Evolutionary conservation across 768 basidiomycete genomes (phyloP).

Genomic region (Chalciporus piperatus): DNA sequence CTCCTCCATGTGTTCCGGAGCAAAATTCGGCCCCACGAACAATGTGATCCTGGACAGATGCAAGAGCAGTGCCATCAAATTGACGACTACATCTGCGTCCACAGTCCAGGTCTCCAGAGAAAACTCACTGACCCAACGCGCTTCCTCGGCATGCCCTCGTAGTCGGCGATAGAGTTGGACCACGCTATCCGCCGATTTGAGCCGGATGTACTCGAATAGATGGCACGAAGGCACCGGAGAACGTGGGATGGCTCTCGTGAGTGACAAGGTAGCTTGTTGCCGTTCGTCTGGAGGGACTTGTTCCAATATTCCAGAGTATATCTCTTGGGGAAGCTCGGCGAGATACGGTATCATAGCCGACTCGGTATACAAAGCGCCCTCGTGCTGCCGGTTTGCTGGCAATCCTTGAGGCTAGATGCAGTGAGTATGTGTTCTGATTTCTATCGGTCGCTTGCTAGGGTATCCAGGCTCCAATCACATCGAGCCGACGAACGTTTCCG

Average conservation of each 20-base stretch:
- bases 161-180: slow-evolving; percentile 56
- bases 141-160: slow-evolving; percentile 32
- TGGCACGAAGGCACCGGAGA: slow-evolving; percentile 53
- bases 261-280: slow-evolving; percentile 53
- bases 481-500: background rate
- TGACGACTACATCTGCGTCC: slow-evolving; percentile 73
- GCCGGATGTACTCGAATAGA: slow-evolving; percentile 57
- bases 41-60: slow-evolving; percentile 50
- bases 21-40: slow-evolving; percentile 72
- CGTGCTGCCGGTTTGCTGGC: background rate
- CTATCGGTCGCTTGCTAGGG: background rate
- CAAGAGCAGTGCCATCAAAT: slow-evolving; percentile 59
- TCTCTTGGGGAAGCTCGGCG: slow-evolving; percentile 56
- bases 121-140: slow-evolving; percentile 46
- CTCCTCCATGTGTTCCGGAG: slow-evolving; percentile 79
- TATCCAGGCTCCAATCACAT: no score
- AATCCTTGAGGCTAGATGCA: background rate
- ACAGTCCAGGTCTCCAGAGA: slow-evolving; percentile 62
- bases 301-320: slow-evolving; percentile 58
- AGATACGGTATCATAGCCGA: slow-evolving; percentile 22
- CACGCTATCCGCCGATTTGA: slow-evolving; percentile 52
- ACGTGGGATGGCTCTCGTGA: slow-evolving; percentile 61
- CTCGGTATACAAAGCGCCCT: no score
- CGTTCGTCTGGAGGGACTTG: slow-evolving; percentile 45
- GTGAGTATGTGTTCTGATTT: background rate